These are phyloP conservation scores for Xylariales sp. DNA, from an alignment of 2,329 filamentous ascomycete species.

Conservation along the genomic window DNA sequence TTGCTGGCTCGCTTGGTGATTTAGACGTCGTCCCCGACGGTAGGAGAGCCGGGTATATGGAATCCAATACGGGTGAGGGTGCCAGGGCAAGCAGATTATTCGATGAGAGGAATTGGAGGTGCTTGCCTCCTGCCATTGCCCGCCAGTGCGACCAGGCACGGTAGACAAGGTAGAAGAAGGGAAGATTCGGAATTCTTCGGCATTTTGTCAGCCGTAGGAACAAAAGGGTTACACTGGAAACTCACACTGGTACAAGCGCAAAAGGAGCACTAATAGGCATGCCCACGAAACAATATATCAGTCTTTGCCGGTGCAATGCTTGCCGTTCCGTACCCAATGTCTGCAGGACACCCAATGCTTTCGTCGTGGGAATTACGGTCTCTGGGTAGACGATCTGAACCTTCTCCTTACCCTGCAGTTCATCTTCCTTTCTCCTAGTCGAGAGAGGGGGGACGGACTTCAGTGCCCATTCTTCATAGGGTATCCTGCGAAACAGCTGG, in stretches of 20 bases:
- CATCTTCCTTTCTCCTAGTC: constrained; percentile 58
- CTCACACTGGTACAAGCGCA: constrained; percentile 80
- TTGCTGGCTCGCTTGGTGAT: constrained; percentile 14
- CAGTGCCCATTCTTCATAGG: constrained; percentile 95
- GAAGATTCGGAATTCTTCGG: constrained; percentile 80
- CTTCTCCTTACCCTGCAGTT: constrained; percentile 56
- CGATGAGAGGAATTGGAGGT: constrained; percentile 75
- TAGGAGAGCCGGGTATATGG: constrained; percentile 54
- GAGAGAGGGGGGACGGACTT: constrained; percentile 88
- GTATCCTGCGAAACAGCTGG: constrained; percentile 76
- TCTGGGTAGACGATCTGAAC: constrained; percentile 75
- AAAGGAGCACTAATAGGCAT: constrained; percentile 83
- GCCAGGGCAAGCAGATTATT: constrained; percentile 64
- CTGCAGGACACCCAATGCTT: constrained; percentile 61
- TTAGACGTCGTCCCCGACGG: constrained; percentile 20
- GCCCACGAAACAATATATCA: constrained; percentile 76
- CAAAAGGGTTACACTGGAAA: constrained; percentile 14
- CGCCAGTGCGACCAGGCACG: constrained; percentile 89
- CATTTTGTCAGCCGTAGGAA: too few species aligned
- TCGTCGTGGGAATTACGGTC: constrained; percentile 59
- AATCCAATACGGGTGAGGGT: constrained; percentile 66
- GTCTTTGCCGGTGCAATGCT: constrained; percentile 66
- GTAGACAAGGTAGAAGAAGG: constrained; percentile 94
- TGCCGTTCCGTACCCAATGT: constrained; percentile 77
- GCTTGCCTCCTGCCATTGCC: constrained; percentile 77